A percentile compares a stretch with the other conserved stretches of the same genome.
Conservation (phyloP, 805 yeast genomes). For the Helenozyma baotianmanensis region DNA sequence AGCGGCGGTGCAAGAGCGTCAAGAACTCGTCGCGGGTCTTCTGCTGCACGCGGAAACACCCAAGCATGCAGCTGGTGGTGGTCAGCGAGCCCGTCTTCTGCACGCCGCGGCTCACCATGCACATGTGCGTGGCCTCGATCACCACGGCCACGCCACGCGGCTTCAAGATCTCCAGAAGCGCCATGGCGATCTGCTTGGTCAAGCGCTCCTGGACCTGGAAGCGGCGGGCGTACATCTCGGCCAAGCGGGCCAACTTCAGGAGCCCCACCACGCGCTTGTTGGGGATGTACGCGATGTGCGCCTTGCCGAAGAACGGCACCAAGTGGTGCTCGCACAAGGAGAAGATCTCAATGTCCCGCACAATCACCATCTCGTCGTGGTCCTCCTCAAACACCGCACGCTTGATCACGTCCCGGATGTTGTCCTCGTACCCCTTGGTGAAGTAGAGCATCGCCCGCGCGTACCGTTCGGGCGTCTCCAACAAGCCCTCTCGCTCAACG, state of each 20-base stretch:
- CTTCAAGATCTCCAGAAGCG: constrained; percentile 80
- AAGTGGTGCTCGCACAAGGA: constrained; percentile 96
- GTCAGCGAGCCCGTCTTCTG: constrained; percentile 94
- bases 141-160: constrained; percentile 99
- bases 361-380: constrained; percentile 98
- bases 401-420: constrained; percentile 85
- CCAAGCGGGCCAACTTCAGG: constrained; percentile 88
- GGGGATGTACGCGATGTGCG: constrained; percentile 97
- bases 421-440: constrained; percentile 96
- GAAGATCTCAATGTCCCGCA: constrained; percentile 86
- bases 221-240: constrained; percentile 94
- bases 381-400: constrained; percentile 96
- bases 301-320: constrained; percentile 96
- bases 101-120: constrained; percentile 97
- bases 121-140: constrained; percentile 97
- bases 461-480: constrained; percentile 93
- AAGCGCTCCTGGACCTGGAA: constrained; percentile 97
- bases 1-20: constrained; percentile 59
- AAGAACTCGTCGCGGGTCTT: constrained; percentile 96
- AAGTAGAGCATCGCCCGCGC: constrained; percentile 95
- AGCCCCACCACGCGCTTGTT: constrained; percentile 88
- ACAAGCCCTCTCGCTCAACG: constrained; percentile 76
- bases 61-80: constrained; percentile 94
- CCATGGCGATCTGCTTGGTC: constrained; percentile 97
- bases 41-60: constrained; percentile 89